Conservation (phyloP, 1,284 basidiomycete species). For the Gomphus bonarii region DNA sequence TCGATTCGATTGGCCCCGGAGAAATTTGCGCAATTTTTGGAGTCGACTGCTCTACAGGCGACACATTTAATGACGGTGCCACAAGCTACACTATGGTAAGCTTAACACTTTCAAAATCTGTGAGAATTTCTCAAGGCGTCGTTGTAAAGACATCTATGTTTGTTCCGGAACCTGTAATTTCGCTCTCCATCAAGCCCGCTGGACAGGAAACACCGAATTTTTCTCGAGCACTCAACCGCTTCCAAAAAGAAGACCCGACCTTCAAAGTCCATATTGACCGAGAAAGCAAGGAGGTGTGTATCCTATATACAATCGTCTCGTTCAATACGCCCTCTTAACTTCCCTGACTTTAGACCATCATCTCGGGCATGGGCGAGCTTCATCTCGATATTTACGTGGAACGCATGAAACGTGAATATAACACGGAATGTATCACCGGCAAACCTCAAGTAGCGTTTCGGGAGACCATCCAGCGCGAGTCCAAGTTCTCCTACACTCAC, state of each 20-base stretch:
- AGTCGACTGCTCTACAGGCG: slow-evolving; percentile 96
- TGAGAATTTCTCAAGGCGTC: background rate
- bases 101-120: background rate
- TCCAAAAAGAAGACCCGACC: slow-evolving; percentile 99
- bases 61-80: slow-evolving; percentile 94
- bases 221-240: slow-evolving; percentile 92
- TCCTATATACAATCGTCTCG: background rate
- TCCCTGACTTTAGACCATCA: slow-evolving; percentile 70
- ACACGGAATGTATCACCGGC: slow-evolving; percentile 87
- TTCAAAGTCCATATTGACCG: slow-evolving; percentile 95
- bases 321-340: background rate
- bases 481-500: slow-evolving; percentile 88
- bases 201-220: slow-evolving; percentile 94
- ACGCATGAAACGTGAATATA: slow-evolving; percentile 97
- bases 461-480: slow-evolving; percentile 81
- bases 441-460: slow-evolving; percentile 97
- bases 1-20: slow-evolving; percentile 91
- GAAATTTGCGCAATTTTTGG: slow-evolving; percentile 99
- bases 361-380: slow-evolving; percentile 98
- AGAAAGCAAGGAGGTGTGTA: slow-evolving; percentile 81
- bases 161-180: slow-evolving; percentile 98
- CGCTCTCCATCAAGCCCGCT: slow-evolving; percentile 85
- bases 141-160: slow-evolving; percentile 84
- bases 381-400: slow-evolving; percentile 99
- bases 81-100: slow-evolving; percentile 82